phyloP scores from a whole-genome alignment of 768 basidiomycete species.

The Tubosaeta sp. region DNA sequence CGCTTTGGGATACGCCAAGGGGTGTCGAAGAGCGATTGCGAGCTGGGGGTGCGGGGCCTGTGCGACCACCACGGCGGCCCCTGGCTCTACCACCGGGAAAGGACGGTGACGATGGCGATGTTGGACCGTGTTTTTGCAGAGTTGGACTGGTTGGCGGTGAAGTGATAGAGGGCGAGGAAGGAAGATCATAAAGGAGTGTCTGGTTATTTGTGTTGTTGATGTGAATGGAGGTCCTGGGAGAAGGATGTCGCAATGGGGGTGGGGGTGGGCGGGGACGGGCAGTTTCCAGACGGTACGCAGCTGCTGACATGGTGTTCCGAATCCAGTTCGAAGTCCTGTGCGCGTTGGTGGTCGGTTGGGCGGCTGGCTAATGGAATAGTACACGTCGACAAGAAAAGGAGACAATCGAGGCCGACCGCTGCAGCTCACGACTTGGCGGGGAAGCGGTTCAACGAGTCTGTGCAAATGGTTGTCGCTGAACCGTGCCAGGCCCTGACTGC shows the following conservation, averaged over 20 bases:
- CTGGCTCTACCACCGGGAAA: slow-evolving; percentile 46
- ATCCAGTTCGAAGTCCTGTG: slow-evolving; percentile 30
- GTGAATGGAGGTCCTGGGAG: slow-evolving; percentile 43
- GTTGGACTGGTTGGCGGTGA: slow-evolving; percentile 57
- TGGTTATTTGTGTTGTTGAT: slow-evolving; percentile 45
- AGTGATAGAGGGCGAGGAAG: slow-evolving; percentile 47
- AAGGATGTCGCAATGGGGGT: slow-evolving; percentile 52
- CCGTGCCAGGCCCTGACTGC: slow-evolving; percentile 25
- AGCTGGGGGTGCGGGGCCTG: slow-evolving; percentile 45
- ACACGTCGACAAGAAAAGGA: slow-evolving; percentile 14
- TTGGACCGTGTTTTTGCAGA: slow-evolving; percentile 34
- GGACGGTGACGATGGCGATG: slow-evolving; percentile 58
- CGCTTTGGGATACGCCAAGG: slow-evolving; percentile 56
- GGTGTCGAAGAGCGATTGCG: slow-evolving; percentile 70
- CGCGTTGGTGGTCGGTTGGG: slow-evolving; percentile 1
- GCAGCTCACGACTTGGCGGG: slow-evolving; percentile 6
- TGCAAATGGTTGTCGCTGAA: slow-evolving; percentile 23
- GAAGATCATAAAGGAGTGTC: slow-evolving; percentile 74
- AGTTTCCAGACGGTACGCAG: slow-evolving; percentile 62
- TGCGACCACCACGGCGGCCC: slow-evolving; percentile 45
- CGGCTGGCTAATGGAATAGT: slow-evolving; percentile 17
- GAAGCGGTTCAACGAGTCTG: slow-evolving; percentile 7
- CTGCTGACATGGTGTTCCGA: slow-evolving; percentile 48
- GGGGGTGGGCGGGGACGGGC: slow-evolving; percentile 57
- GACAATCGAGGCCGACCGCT: slow-evolving; percentile 5